Conservation (phyloP, 2,329 filamentous ascomycete species). For the Fusarium pininemorale region DNA sequence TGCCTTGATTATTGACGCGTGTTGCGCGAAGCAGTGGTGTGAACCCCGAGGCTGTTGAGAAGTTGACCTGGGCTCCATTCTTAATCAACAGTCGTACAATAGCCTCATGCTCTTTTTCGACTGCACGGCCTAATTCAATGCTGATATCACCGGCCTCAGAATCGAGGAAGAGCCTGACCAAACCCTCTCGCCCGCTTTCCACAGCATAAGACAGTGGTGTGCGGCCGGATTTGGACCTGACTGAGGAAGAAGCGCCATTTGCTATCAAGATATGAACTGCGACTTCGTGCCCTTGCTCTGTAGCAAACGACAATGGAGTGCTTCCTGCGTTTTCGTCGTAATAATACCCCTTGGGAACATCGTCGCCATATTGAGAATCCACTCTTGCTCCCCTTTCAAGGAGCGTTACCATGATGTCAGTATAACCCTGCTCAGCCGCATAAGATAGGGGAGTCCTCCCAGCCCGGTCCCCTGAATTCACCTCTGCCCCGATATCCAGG, state of each 20-base stretch:
- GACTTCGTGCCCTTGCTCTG: background rate
- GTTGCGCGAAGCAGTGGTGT: accelerated
- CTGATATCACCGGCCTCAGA: accelerated
- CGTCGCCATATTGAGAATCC: background rate
- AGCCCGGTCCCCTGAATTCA: background rate
- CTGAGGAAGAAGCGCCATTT: accelerated
- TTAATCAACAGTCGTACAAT: background rate
- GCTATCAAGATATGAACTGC: background rate
- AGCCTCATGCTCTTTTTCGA: accelerated
- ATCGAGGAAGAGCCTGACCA: accelerated
- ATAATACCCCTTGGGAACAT: background rate
- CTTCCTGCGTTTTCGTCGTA: background rate
- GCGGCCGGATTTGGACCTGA: accelerated
- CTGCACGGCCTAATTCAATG: background rate
- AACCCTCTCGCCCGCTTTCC: accelerated
- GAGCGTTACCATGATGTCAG: accelerated
- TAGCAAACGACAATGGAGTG: background rate
- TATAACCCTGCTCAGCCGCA: background rate
- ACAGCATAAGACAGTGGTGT: background rate
- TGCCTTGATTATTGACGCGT: accelerated
- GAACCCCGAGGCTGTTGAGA: accelerated
- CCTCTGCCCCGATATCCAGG: background rate
- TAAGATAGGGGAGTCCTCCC: background rate
- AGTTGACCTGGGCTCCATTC: background rate
- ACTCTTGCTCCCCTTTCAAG: background rate